Base-by-base conservation (phyloP, 768 basidiomycete species). In the Panaeolus papilionaceus region DNA sequence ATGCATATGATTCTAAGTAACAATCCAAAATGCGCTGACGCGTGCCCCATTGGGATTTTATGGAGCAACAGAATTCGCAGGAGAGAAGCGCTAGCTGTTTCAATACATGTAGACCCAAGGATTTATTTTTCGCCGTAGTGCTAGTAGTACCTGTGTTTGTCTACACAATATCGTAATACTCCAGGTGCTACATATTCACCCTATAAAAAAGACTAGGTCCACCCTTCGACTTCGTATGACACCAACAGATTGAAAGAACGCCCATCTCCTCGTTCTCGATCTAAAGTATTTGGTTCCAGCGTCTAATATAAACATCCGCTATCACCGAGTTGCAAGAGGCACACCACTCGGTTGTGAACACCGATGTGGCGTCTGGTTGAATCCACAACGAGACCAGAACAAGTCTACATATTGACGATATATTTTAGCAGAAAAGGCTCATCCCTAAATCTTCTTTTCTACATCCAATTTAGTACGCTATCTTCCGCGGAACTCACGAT, bases 231-330 rank as follows among this genome's bases (percentile, higher is more conserved):
- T 23, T 23, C 23, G 23, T 44, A 44, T 12, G 12, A 44, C 42
- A 44, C 11, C 11, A 2, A 18, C 42, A 40, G 39, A 20, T 28
- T 33, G 33, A 33, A 33, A 33, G 54, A 28, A 58, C 54, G 54
- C 54, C 54, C 54, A 58, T 16, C 47, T 6, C 6, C n/a, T 49
- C 14, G 4, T 28, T 26, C 54, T 6, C 54, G 28, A 58, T 58
- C 54, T 58, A 2, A 14, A 23, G 3, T 58, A 58, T 58, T 58
- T 58, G 54, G 54, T 58, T 58, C 33, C 54, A 37, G 54, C 54
- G 54, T 58, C 54, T 58, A 58, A 33, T 58, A 12, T 58, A 58
- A 58, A 58, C 54, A 58, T 33, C 54, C 54, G 54, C 26, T 58
- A 33, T 58, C 54, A 33, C 54, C 54, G 54, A 58, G 26, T 7